Evolutionary conservation across 495 filamentous ascomycete genomes (phyloP).

Genomic region (Cudoniella acicularis): DNA sequence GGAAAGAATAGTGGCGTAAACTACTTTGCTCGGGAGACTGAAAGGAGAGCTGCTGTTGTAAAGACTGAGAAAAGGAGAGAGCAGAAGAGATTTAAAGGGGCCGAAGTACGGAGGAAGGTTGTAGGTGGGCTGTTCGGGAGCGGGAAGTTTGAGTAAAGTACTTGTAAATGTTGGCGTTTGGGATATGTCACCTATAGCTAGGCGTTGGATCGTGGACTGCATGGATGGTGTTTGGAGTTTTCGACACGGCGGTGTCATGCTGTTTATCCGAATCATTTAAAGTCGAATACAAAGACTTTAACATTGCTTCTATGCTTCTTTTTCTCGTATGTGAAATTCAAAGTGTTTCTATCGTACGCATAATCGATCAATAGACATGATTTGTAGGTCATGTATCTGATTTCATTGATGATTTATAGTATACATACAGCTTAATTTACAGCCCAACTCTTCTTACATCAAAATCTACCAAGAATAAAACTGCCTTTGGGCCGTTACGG

Average conservation of each 20-base stretch:
- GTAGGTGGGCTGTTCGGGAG: slow-evolving; percentile 49
- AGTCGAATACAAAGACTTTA: too few species aligned
- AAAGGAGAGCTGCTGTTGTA: slow-evolving; percentile 53
- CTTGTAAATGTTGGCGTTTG: neutral
- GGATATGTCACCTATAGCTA: too few species aligned
- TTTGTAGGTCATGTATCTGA: too few species aligned
- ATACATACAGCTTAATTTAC: slow-evolving; percentile 10
- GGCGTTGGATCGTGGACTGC: too few species aligned
- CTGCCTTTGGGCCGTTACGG: slow-evolving; percentile 73
- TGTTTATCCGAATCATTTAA: too few species aligned
- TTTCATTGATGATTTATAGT: neutral
- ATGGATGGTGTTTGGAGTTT: too few species aligned
- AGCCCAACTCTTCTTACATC: slow-evolving; percentile 4
- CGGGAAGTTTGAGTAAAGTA: slow-evolving; percentile 33
- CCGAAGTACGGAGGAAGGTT: slow-evolving; percentile 44
- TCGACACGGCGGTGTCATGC: too few species aligned
- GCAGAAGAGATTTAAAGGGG: slow-evolving; percentile 65
- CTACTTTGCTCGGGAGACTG: slow-evolving; percentile 74
- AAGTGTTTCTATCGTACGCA: too few species aligned
- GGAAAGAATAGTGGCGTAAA: slow-evolving; percentile 75
- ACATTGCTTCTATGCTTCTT: too few species aligned
- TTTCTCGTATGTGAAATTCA: too few species aligned
- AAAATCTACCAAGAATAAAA: slow-evolving; percentile 78
- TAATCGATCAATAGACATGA: too few species aligned
- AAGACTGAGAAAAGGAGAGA: slow-evolving; percentile 60